A percentile compares a stretch with the other conserved stretches of the same genome.
Evolutionary conservation across 2,329 filamentous ascomycete species (phyloP).

Genomic region (Blastomyces parvus): DNA sequence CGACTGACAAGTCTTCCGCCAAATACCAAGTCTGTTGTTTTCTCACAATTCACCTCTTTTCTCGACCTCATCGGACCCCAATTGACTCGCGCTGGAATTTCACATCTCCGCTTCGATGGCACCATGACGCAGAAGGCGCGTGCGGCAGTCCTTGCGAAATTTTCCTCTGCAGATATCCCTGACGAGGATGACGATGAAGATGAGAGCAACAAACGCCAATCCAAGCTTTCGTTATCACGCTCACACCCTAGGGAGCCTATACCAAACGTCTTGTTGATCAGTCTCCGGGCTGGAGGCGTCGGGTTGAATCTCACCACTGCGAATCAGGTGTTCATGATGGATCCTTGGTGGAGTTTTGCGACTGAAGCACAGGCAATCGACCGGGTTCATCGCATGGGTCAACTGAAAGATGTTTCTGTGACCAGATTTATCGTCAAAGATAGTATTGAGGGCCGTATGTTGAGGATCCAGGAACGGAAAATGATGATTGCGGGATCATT

Average conservation of each 20-base stretch:
- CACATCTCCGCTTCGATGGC: conserved; percentile 81
- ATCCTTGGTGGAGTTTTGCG: conserved; percentile 98
- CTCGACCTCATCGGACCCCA: conserved; percentile 82
- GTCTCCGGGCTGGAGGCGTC: conserved; percentile 81
- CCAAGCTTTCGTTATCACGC: conserved; percentile 13
- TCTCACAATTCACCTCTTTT: conserved; percentile 96
- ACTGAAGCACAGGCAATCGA: conserved; percentile 97
- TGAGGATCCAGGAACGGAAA: conserved; percentile 87
- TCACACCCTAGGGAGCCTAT: conserved; percentile 13
- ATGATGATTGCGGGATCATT: conserved; percentile 78
- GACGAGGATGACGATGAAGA: conserved; percentile 30
- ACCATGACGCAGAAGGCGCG: conserved; percentile 79
- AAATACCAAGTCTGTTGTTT: conserved; percentile 77
- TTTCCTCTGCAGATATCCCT: conserved; percentile 43
- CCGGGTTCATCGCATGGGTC: conserved; percentile 93
- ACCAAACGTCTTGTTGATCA: conserved; percentile 62
- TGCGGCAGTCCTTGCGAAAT: conserved; percentile 66
- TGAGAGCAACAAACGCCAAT: conserved; percentile 23
- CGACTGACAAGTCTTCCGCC: conserved; percentile 65
- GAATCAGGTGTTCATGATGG: conserved; percentile 94
- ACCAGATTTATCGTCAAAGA: conserved; percentile 79
- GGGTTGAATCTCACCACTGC: conserved; percentile 87
- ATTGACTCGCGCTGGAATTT: conserved; percentile 60
- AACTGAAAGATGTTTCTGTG: conserved; percentile 75
- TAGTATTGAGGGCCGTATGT: conserved; percentile 92